Base-by-base conservation (phyloP, 352 stramenopile species). In the Lagenidium sp. region DNA sequence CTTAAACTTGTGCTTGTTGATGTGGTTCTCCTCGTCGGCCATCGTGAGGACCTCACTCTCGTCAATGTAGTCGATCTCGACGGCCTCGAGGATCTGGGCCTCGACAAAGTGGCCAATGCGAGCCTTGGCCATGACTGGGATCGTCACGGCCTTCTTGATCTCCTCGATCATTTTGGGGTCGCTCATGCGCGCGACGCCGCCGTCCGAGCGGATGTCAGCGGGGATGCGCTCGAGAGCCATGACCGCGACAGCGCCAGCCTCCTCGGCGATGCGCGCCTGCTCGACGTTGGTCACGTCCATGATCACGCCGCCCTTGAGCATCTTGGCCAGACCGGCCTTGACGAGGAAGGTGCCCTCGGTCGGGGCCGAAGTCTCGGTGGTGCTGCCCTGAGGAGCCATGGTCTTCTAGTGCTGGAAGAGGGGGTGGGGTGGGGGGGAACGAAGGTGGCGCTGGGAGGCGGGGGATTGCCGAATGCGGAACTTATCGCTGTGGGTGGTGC, bases 61-160 rank as follows among this genome's bases (percentile, higher is more conserved):
- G 59, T 99, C 96, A 55, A 99, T 98, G 84, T 98, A 99, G 66
- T 99, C 96, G 50, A 98, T 83, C 66, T 98, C 95, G 43, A 95
- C 85, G 6, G 95, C 88, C 62, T 99, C 90, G 10, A 99, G 73
- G 55, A 99, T 98, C 65, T 99, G 95, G 0, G 96, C 92, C 67
- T 99, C 96, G 10, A 99, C 95, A 58, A 98, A 99, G 72, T 99
- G 96, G 49, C 95, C 95, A 52, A 99, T 99, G 48, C 96, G 89
- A 21, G 84, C 90, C 78, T 99, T 99, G 36, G 96, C 96, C 96
- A 99, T 99, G 28, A 99, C 96, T 12, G 96, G 96, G 55, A 99
- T 99, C 24, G 92, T 98, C 26, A 99, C 96, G 10, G 94, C 95
- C 52, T 97, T 97, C 72, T 99, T 98, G 68, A 99, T 99, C 57